Evolutionary conservation across 192 early-diverging fungal genomes (phyloP).

Genomic region (Coemansia sp.): DNA sequence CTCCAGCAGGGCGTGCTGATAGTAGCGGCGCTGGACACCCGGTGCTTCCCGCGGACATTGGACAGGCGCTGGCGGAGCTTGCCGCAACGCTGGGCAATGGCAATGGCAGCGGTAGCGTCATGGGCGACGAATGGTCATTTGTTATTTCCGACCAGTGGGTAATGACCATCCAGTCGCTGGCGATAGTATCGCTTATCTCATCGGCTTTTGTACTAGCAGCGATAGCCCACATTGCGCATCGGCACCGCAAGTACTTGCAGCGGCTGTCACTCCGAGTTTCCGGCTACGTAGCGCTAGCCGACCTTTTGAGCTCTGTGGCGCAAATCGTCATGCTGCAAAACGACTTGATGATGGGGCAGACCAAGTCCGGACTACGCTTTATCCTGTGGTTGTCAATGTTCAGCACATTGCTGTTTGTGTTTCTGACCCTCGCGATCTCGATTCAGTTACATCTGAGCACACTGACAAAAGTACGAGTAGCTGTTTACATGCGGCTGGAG

Average conservation of each 20-base stretch:
- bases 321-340: conserved; percentile 35
- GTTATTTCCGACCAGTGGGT: conserved; percentile 34
- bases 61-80: not conserved
- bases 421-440: conserved; percentile 39
- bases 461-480: conserved; percentile 35
- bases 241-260: conserved; percentile 28
- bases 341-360: conserved; percentile 36
- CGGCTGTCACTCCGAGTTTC: conserved; percentile 45
- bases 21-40: not conserved
- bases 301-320: conserved; percentile 18
- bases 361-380: conserved; percentile 18
- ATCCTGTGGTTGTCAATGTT: conserved; percentile 43
- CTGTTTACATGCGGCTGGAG: conserved; percentile 40
- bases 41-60: not conserved
- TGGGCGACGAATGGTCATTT: conserved; percentile 29
- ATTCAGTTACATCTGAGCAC: conserved; percentile 50
- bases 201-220: conserved; percentile 18
- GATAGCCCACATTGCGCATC: conserved; percentile 13
- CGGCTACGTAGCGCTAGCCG: conserved; percentile 27
- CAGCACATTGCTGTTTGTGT: conserved; percentile 29
- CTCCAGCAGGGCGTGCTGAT: not conserved
- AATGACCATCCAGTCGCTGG: conserved; percentile 25
- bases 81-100: conserved; percentile 5
- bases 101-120: conserved; percentile 1
- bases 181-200: conserved; percentile 27